These are phyloP conservation scores for Perilla frutescens DNA, from an alignment of 257 asterid species.

Conservation along the genomic window DNA sequence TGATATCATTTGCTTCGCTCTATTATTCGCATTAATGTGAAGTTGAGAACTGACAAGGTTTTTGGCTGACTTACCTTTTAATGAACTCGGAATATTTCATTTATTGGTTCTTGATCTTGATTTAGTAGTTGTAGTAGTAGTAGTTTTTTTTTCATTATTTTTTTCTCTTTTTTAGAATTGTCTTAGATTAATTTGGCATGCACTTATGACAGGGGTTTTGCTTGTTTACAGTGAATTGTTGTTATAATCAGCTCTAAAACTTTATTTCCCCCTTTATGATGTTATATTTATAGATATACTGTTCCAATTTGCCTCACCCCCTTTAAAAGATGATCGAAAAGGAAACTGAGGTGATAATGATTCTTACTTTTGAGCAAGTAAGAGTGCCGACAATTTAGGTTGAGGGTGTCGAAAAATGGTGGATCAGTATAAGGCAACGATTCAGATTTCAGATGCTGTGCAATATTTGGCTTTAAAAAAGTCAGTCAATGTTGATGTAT, in stretches of 20 bases:
- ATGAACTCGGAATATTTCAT: background rate
- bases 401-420: background rate
- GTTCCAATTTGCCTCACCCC: background rate
- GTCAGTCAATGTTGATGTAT: background rate
- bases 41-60: conserved; percentile 23
- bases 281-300: background rate
- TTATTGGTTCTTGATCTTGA: conserved; percentile 11
- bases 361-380: conserved; percentile 7
- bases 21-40: background rate
- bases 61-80: background rate
- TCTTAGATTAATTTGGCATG: background rate
- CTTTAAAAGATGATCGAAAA: background rate
- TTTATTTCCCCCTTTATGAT: background rate
- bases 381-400: background rate
- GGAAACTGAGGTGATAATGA: background rate
- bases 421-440: background rate
- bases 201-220: background rate
- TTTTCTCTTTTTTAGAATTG: background rate
- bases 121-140: background rate
- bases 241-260: background rate
- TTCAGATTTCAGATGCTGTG: background rate
- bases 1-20: background rate
- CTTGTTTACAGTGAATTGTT: background rate
- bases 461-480: background rate
- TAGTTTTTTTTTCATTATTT: background rate